These are phyloP conservation scores for Boletus speciosus DNA, from an alignment of 768 basidiomycete species.

Conservation along the genomic window DNA sequence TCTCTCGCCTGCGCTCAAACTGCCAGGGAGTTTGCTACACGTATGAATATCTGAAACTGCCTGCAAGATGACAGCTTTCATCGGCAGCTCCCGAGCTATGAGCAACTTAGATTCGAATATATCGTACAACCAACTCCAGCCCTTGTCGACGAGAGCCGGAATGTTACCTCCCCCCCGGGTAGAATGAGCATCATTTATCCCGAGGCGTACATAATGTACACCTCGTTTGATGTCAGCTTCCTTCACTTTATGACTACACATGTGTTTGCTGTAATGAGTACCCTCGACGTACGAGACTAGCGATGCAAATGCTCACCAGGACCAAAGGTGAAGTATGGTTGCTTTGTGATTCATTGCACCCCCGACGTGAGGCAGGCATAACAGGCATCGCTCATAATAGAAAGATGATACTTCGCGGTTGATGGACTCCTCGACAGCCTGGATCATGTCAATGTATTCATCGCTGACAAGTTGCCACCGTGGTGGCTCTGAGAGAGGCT, in stretches of 20 bases:
- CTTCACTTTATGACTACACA: neutral
- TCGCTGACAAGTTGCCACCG: constrained; percentile 3
- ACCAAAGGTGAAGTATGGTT: neutral
- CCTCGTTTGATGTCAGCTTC: neutral
- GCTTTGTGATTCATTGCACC: neutral
- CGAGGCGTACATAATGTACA: neutral
- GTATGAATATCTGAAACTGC: no score
- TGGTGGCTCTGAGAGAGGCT: neutral
- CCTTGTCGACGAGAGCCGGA: neutral
- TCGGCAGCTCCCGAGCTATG: neutral
- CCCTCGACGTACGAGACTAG: neutral
- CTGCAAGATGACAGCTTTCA: no score
- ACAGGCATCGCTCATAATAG: neutral
- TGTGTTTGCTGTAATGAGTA: neutral
- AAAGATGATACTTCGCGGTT: no score
- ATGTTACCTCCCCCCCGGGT: neutral
- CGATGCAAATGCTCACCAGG: neutral
- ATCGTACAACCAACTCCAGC: neutral
- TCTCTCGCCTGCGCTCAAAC: no score
- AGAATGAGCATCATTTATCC: neutral
- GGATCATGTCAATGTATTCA: neutral
- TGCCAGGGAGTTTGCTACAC: no score
- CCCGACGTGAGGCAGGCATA: constrained; percentile 2
- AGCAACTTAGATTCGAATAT: neutral
- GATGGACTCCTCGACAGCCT: neutral